phyloP scores from a whole-genome alignment of 495 filamentous ascomycete genomes.

The Friedmanniomyces simplex region DNA sequence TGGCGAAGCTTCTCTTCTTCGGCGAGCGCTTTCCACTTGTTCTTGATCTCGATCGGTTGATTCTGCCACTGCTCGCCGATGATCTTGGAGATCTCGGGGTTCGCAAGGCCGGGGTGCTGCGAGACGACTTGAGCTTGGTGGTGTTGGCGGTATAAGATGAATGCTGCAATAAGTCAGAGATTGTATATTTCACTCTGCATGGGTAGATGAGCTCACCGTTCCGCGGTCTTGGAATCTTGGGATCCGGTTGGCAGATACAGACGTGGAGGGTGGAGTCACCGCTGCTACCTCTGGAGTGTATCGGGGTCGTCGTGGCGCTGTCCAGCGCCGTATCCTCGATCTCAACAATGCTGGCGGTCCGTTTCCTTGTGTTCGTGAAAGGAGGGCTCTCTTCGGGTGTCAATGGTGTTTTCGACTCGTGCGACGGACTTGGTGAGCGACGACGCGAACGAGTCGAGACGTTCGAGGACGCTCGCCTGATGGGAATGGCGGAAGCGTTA shows the following conservation, averaged over 20 bases:
- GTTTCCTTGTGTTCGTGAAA: slow-evolving; percentile 21
- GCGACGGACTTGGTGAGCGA: slow-evolving; percentile 10
- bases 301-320: slow-evolving; percentile 8
- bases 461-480: slow-evolving; percentile 12
- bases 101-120: slow-evolving; percentile 78
- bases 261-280: slow-evolving; percentile 38
- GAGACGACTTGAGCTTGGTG: slow-evolving; percentile 73
- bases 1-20: slow-evolving; percentile 93
- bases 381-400: slow-evolving; percentile 21
- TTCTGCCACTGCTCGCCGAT: slow-evolving; percentile 88
- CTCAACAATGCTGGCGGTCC: slow-evolving; percentile 18
- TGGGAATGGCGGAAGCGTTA: not conserved
- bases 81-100: slow-evolving; percentile 96
- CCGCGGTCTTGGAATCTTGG: slow-evolving; percentile 85
- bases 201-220: slow-evolving; percentile 52
- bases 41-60: slow-evolving; percentile 63
- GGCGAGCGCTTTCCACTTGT: slow-evolving; percentile 79
- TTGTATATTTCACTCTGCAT: not conserved
- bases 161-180: slow-evolving; percentile 49
- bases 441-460: slow-evolving; percentile 7
- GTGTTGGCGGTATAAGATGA: slow-evolving; percentile 95
- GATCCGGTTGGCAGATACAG: slow-evolving; percentile 87
- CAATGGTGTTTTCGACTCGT: slow-evolving; percentile 17
- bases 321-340: slow-evolving; percentile 16
- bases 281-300: slow-evolving; percentile 23